A percentile compares a stretch with the other conserved stretches of the same genome.
These are phyloP conservation scores for Trichoderma gamsii DNA, from an alignment of 495 filamentous ascomycete species.

Conservation along the genomic window DNA sequence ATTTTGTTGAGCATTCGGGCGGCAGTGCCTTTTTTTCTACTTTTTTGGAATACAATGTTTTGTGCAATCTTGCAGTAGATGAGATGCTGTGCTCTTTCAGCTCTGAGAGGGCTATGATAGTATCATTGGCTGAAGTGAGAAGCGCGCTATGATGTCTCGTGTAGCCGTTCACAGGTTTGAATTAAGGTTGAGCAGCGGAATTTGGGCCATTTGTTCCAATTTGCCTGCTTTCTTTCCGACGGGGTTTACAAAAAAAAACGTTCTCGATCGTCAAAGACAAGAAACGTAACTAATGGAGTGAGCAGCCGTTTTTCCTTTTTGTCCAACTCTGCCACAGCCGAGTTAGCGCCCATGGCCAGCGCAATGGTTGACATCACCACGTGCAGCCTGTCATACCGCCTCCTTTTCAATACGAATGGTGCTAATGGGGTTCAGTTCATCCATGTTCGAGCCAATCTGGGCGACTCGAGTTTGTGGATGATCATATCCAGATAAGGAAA, in stretches of 20 bases:
- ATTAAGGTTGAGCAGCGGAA: background rate
- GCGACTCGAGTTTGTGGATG: too few species aligned
- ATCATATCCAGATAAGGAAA: too few species aligned
- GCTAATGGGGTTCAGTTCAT: background rate
- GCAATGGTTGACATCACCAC: constrained; percentile 1
- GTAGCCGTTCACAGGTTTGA: background rate
- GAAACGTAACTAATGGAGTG: background rate
- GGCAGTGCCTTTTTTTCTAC: background rate
- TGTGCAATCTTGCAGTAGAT: background rate
- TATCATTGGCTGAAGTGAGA: background rate
- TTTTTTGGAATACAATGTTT: background rate
- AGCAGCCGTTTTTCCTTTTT: background rate
- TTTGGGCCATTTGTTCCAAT: background rate
- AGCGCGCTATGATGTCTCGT: background rate
- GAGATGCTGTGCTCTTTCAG: background rate
- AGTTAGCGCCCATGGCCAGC: too few species aligned
- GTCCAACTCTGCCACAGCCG: background rate
- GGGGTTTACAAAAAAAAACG: too few species aligned
- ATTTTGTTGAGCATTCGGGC: background rate
- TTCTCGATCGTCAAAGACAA: background rate
- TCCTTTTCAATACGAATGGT: background rate
- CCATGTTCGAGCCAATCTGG: background rate
- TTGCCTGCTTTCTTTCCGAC: background rate
- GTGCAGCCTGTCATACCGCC: background rate
- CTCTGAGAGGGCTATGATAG: background rate